Conservation (phyloP, 2,329 filamentous ascomycete genomes). For the Chrysoporthe puriensis region DNA sequence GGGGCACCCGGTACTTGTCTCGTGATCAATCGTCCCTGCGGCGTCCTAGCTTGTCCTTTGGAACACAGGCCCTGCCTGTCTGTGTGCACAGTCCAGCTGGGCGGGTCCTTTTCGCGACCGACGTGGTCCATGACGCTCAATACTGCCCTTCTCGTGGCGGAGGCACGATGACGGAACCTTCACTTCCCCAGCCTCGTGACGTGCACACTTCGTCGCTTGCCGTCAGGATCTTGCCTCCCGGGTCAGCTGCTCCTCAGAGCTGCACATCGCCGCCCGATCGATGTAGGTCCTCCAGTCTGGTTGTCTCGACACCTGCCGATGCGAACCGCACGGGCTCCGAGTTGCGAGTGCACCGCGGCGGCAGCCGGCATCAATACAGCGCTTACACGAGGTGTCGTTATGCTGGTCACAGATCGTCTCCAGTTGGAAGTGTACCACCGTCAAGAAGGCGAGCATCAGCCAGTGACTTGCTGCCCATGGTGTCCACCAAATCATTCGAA, state of each 20-base stretch:
- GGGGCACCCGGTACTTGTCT: neutral
- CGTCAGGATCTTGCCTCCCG: neutral
- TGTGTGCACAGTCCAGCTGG: neutral
- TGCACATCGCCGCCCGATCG: neutral
- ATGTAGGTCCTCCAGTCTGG: neutral
- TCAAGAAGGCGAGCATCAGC: neutral
- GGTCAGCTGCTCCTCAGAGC: neutral
- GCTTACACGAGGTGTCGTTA: neutral
- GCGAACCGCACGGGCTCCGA: neutral
- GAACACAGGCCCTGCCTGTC: neutral
- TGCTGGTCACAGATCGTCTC: neutral
- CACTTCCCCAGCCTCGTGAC: neutral
- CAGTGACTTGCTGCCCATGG: neutral
- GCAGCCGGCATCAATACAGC: neutral
- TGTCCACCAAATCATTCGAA: neutral
- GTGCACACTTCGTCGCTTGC: neutral
- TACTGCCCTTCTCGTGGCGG: neutral
- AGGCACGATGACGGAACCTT: neutral
- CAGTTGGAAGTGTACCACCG: neutral
- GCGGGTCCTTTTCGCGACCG: neutral
- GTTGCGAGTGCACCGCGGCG: neutral
- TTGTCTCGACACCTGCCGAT: conserved; percentile 4
- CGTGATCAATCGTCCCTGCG: conserved; percentile 8
- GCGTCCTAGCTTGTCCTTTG: neutral
- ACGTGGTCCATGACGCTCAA: neutral